Evolutionary conservation across 1,284 basidiomycete genomes (phyloP).

Genomic region (Porogramme epimiltina): DNA sequence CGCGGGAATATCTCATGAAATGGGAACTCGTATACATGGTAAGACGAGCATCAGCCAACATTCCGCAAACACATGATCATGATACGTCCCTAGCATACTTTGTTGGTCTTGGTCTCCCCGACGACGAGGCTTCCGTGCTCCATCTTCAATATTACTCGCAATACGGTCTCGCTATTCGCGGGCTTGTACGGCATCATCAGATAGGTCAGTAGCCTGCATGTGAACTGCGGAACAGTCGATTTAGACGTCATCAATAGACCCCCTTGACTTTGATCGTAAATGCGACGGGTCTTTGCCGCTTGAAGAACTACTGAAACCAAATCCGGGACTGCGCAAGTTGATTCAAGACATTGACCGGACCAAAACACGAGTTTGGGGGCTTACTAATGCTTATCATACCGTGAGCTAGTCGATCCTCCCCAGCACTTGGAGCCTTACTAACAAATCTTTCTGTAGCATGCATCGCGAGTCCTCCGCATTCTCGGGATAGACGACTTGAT

Average conservation of each 20-base stretch:
- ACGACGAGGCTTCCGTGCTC: constrained; percentile 72
- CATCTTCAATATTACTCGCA: constrained; percentile 78
- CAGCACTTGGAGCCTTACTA: background rate
- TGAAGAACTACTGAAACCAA: constrained; percentile 76
- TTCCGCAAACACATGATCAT: too few species aligned
- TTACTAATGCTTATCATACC: constrained; percentile 81
- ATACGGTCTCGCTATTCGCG: constrained; percentile 86
- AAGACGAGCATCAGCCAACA: background rate
- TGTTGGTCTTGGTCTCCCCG: constrained; percentile 63
- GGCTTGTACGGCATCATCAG: constrained; percentile 77
- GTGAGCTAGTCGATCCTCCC: constrained; percentile 41
- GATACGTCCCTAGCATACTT: constrained; percentile 73
- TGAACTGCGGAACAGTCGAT: background rate
- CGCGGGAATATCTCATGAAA: constrained; percentile 75
- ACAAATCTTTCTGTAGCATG: constrained; percentile 60
- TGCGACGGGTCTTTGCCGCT: constrained; percentile 86
- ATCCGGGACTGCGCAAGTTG: constrained; percentile 64
- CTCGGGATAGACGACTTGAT: constrained; percentile 75
- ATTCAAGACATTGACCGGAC: constrained; percentile 79
- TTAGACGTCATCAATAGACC: constrained; percentile 71
- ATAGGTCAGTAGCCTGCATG: constrained; percentile 50
- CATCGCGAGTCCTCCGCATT: constrained; percentile 77
- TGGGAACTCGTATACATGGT: constrained; percentile 83
- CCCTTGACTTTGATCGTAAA: constrained; percentile 83
- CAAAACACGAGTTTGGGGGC: constrained; percentile 79